Evolutionary conservation across 148 eudicot genomes (phyloP).

Genomic region (Camellia lanceoleosa): DNA sequence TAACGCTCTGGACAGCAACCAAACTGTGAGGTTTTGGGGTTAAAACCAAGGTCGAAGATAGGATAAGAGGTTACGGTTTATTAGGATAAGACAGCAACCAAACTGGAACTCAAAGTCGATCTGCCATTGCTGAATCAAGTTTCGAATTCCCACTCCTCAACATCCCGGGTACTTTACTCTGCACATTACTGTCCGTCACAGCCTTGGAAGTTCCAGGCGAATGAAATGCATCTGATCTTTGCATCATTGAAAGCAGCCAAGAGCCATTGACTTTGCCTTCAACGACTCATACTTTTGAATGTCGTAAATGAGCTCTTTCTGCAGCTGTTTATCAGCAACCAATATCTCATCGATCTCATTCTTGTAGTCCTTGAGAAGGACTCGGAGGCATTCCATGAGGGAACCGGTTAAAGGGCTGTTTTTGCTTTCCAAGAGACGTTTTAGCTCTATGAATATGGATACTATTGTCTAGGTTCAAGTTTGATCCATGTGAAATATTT

Average conservation of each 20-base stretch:
- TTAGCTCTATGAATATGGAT: conserved; percentile 91
- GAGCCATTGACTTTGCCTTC: conserved; percentile 57
- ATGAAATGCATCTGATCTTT: conserved; percentile 28
- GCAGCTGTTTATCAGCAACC: conserved; percentile 90
- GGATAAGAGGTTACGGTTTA: too few relatives aligned
- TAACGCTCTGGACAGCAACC: too few relatives aligned
- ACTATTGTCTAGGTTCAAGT: too few relatives aligned
- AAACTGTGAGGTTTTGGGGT: too few relatives aligned
- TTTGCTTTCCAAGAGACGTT: conserved; percentile 68
- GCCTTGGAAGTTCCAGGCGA: conserved; percentile 36
- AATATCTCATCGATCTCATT: conserved; percentile 87
- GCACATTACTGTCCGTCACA: conserved; percentile 15
- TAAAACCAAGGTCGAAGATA: too few relatives aligned
- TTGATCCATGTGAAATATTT: too few relatives aligned
- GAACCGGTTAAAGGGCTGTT: conserved; percentile 91
- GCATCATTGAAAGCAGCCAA: conserved; percentile 49
- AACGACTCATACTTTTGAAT: conserved; percentile 70
- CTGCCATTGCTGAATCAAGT: conserved; percentile 72
- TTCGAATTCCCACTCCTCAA: conserved; percentile 35
- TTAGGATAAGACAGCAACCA: too few relatives aligned
- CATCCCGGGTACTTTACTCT: conserved; percentile 30
- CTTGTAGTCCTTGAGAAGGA: conserved; percentile 92
- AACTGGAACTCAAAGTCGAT: too few relatives aligned
- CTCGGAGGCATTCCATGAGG: conserved; percentile 93
- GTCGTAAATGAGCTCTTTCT: conserved; percentile 85